Conservation (phyloP, 148 eudicot genomes). For the Camellia granthamiana region DNA sequence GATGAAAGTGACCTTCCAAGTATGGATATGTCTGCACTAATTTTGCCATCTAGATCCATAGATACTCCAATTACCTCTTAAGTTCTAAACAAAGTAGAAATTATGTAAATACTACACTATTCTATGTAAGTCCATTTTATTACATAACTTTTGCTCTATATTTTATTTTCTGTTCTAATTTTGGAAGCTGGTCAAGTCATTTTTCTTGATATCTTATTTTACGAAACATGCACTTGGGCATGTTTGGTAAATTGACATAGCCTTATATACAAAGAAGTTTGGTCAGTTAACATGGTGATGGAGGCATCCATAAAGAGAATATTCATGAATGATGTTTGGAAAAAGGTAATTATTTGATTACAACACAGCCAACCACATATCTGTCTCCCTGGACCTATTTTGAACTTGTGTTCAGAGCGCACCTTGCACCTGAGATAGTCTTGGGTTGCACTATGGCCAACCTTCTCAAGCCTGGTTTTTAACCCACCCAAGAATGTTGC, state of each 20-base stretch:
- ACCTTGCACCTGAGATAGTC: neutral
- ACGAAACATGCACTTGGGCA: neutral
- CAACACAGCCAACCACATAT: neutral
- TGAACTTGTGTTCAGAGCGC: neutral
- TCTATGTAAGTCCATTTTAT: neutral
- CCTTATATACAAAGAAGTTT: no score
- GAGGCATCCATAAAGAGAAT: neutral
- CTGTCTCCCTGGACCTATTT: neutral
- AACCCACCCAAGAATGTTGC: neutral
- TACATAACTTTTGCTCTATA: neutral
- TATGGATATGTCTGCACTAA: neutral
- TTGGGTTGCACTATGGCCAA: neutral
- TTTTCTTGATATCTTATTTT: neutral
- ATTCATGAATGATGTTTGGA: neutral
- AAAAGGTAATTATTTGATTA: neutral
- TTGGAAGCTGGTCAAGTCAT: neutral
- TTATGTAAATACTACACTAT: neutral
- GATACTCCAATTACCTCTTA: no score
- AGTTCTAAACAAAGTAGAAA: neutral
- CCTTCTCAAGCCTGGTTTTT: neutral
- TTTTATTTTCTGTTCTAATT: neutral
- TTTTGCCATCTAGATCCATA: constrained; percentile 1
- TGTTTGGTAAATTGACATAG: neutral
- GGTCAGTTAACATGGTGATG: neutral
- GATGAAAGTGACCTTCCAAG: neutral